A percentile compares a stretch with the other conserved stretches of the same genome.
Evolutionary conservation across 1,284 basidiomycete genomes (phyloP).

Genomic region (Pterulicium gracile): DNA sequence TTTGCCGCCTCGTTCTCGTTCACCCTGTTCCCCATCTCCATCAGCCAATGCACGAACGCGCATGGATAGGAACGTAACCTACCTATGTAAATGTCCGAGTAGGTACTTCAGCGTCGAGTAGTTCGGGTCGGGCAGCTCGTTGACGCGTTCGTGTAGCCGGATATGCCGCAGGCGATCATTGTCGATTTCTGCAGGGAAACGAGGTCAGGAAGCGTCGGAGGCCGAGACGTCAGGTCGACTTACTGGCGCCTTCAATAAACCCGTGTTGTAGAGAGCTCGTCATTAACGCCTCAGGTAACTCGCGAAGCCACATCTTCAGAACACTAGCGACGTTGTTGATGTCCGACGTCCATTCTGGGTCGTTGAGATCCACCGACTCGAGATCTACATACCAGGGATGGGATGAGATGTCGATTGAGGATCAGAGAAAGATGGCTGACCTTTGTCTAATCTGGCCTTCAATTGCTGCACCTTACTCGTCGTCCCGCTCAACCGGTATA

Average conservation of each 20-base stretch:
- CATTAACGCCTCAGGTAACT: conserved; percentile 90
- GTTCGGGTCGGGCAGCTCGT: conserved; percentile 95
- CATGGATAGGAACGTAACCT: conserved; percentile 14
- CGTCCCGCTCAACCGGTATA: conserved; percentile 91
- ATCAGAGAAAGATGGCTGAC: conserved; percentile 30
- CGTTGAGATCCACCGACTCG: conserved; percentile 74
- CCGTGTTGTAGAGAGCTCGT: conserved; percentile 79
- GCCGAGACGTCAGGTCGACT: conserved; percentile 21
- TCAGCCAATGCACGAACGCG: conserved; percentile 1
- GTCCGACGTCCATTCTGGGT: conserved; percentile 86
- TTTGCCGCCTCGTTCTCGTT: conserved; percentile 69
- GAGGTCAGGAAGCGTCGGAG: conserved; percentile 5
- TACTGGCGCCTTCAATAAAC: conserved; percentile 94
- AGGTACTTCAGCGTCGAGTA: conserved; percentile 97
- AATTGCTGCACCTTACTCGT: conserved; percentile 81
- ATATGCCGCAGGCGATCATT: conserved; percentile 92
- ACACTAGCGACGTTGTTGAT: conserved; percentile 94
- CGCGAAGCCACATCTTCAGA: conserved; percentile 93
- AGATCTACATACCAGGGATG: conserved; percentile 47
- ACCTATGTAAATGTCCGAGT: conserved; percentile 90
- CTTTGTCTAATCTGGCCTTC: conserved; percentile 80
- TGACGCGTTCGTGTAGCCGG: conserved; percentile 91
- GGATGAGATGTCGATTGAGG: conserved; percentile 4
- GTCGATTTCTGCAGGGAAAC: conserved; percentile 60
- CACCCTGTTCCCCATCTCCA: conserved; percentile 39